Evolutionary conservation across 2,329 filamentous ascomycete species (phyloP).

Genomic region (Onygenales sp.): DNA sequence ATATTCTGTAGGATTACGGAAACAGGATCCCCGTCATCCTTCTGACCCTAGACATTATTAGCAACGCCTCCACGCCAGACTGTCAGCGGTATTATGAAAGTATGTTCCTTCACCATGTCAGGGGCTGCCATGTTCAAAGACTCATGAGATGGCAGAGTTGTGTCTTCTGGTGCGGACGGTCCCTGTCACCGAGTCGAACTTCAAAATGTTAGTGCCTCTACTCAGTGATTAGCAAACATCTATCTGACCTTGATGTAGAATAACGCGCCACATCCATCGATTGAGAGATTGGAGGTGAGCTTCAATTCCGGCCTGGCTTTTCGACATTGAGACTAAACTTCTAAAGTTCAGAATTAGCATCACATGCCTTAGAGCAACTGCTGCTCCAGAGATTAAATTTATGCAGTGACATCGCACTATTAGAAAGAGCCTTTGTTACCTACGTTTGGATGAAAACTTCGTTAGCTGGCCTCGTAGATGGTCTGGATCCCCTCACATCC

Average conservation of each 20-base stretch:
- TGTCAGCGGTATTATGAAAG: slow-evolving; percentile 31
- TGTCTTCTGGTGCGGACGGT: slow-evolving; percentile 51
- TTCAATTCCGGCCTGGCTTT: slow-evolving; percentile 32
- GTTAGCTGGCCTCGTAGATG: slow-evolving; percentile 27
- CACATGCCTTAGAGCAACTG: slow-evolving; percentile 52
- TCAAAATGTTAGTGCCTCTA: slow-evolving; percentile 43
- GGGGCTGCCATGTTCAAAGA: background rate
- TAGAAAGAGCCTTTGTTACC: slow-evolving; percentile 60
- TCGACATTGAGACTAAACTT: slow-evolving; percentile 4
- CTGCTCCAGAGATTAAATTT: slow-evolving; percentile 48
- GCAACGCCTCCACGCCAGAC: slow-evolving; percentile 25
- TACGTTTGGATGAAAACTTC: slow-evolving; percentile 56
- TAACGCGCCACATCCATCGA: slow-evolving; percentile 60
- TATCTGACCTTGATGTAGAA: slow-evolving; percentile 13
- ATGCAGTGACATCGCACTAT: slow-evolving; percentile 46
- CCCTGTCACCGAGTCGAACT: slow-evolving; percentile 52
- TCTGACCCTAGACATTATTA: slow-evolving; percentile 58
- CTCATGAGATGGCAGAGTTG: slow-evolving; percentile 36
- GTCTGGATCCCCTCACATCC: slow-evolving; percentile 20
- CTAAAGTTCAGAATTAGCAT: slow-evolving; percentile 27
- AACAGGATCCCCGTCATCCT: slow-evolving; percentile 57
- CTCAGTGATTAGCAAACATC: background rate
- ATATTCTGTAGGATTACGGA: slow-evolving; percentile 40
- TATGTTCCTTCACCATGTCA: slow-evolving; percentile 13
- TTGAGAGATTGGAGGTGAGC: slow-evolving; percentile 47